Evolutionary conservation across 768 basidiomycete genomes (phyloP), one percentile per base, ranked within the genome.

Genomic region (Coprinopsis strossmayeri): DNA sequence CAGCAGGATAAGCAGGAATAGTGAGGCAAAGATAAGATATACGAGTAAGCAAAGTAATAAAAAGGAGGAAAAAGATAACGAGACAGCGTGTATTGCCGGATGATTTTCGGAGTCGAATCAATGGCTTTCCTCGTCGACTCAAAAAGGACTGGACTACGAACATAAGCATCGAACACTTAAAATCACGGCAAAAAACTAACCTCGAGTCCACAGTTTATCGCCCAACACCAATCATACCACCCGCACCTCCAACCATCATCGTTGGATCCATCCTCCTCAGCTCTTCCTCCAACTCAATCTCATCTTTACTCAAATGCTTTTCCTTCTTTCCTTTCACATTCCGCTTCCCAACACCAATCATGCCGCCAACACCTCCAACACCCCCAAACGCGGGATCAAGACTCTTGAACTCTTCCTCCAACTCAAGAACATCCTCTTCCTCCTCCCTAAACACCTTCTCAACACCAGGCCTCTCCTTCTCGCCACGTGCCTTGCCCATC

Each of bases 191-290:
- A 34, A 34, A 9, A 34, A 34, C 32, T 9, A 9, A 34, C 32
- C 32, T 34, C 32, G n/a, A n/a, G n/a, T n/a, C n/a, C n/a, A n/a
- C n/a, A n/a, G n/a, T 34, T 21, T 38, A 38, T 17, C 37, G 12
- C 37, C 40, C 40, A 42, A 42, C 18, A 21, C 9, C 43, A n/a
- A 45, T 45, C 43, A 45, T 45, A n/a, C 43, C 43, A 32, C 27
- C 43, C 3, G 28, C 43, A 28, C 43, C 28, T 18, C 43, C 43
- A n/a, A 45, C 18, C 12, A 27, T 13, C 15, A 45, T 4, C 12
- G 27, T 4, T 9, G 43, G 9, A 11, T 45, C 43, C 25, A 45
- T 32, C 5, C 20, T 28, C 43, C 18, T 45, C 43, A 45, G 30
- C 28, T 45, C 43, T 11, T 27, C 43, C 5, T 42, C 40, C 5